Evolutionary conservation across 176 grass and related monocot genomes (phyloP).

Genomic region (Triticum monococcum): DNA sequence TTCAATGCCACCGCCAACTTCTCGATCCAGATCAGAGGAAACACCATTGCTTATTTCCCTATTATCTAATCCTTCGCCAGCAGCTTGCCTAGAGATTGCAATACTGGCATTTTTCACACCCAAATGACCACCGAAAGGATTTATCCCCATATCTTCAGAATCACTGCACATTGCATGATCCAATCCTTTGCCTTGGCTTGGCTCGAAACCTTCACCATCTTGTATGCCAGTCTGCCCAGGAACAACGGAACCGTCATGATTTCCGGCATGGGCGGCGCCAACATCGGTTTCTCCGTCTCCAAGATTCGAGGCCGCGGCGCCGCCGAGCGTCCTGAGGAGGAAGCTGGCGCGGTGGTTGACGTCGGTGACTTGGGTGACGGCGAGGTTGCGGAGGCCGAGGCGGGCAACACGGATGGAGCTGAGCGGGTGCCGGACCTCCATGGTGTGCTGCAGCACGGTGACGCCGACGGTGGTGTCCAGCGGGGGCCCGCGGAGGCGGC

Average conservation of each 20-base stretch:
- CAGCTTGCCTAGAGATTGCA: background rate
- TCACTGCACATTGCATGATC: background rate
- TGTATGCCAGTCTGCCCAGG: background rate
- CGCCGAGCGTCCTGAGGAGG: conserved; percentile 48
- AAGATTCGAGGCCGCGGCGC: conserved; percentile 12
- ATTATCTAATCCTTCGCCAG: background rate
- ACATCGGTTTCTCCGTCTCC: background rate
- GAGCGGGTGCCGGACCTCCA: conserved; percentile 78
- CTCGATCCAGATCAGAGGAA: background rate
- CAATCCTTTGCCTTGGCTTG: background rate
- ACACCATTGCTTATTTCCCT: background rate
- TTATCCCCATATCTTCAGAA: background rate
- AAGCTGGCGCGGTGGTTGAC: conserved; percentile 70
- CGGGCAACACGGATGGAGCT: conserved; percentile 81
- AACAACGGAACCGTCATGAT: background rate
- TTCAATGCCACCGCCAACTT: background rate
- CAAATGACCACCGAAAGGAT: background rate
- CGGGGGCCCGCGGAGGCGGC: conserved; percentile 60
- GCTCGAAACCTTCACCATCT: background rate
- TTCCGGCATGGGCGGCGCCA: background rate
- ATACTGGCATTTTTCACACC: background rate
- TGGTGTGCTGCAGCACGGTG: conserved; percentile 77
- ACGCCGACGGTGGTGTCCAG: conserved; percentile 66
- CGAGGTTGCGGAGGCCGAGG: conserved; percentile 74
- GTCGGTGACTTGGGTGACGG: conserved; percentile 54